These are phyloP conservation scores for Leccinum subtestaceum DNA, from an alignment of 768 basidiomycete genomes.

Conservation along the genomic window DNA sequence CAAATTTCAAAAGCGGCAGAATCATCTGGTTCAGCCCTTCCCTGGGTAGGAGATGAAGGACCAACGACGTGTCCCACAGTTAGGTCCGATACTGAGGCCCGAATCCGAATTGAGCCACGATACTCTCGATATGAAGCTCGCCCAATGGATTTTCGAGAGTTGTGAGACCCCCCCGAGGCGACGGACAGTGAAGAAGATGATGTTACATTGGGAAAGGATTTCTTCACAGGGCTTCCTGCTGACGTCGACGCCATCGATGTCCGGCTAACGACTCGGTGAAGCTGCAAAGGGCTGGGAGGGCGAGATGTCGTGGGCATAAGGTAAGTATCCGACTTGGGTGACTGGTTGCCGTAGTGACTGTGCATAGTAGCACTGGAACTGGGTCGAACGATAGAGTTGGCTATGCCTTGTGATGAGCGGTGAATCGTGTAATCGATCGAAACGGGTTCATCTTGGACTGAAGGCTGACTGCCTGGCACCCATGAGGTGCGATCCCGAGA, in stretches of 20 bases:
- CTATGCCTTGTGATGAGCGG: neutral
- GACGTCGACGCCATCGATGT: neutral
- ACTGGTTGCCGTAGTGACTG: neutral
- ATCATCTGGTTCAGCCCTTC: neutral
- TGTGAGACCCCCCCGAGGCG: slow-evolving; percentile 9
- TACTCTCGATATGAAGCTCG: slow-evolving; percentile 22
- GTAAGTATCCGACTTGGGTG: neutral
- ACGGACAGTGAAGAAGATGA: neutral
- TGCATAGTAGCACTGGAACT: neutral
- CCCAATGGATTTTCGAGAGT: slow-evolving; percentile 12
- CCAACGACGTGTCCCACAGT: neutral
- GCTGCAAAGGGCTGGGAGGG: neutral
- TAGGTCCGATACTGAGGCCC: neutral
- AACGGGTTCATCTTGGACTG: neutral
- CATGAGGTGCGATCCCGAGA: neutral
- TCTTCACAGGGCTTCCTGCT: neutral
- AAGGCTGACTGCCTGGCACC: neutral
- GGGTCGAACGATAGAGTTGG: neutral
- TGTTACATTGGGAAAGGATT: neutral
- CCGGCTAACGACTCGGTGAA: neutral
- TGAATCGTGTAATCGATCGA: neutral
- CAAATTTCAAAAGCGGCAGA: neutral
- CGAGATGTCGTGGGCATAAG: neutral
- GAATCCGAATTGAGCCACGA: neutral
- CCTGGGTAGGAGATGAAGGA: neutral